phyloP scores from a whole-genome alignment of 305 asterid genomes.

The Andrographis paniculata region DNA sequence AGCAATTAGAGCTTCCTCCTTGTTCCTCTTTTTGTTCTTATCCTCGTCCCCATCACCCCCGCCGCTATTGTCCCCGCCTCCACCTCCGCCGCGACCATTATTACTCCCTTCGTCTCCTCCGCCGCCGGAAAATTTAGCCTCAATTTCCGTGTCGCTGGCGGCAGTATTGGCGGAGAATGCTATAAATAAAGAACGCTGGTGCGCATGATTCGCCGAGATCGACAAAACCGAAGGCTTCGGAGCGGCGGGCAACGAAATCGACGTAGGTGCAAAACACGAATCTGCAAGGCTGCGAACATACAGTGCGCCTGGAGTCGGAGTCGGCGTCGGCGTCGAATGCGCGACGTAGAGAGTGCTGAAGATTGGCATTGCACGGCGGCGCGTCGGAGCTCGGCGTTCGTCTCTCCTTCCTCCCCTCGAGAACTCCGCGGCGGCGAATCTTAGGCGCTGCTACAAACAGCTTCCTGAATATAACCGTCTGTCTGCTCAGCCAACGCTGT shows the following conservation, averaged over 20 bases:
- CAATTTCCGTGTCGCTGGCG: conserved; percentile 21
- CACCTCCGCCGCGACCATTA: conserved; percentile 26
- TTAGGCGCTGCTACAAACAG: background rate
- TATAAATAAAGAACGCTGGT: conserved; percentile 13
- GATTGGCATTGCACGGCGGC: conserved; percentile 40
- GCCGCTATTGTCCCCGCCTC: conserved; percentile 28
- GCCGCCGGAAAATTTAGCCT: conserved; percentile 25
- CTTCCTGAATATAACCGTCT: background rate
- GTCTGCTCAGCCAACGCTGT: background rate
- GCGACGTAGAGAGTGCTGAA: conserved; percentile 33
- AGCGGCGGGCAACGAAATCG: conserved; percentile 18
- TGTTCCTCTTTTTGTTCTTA: conserved; percentile 37
- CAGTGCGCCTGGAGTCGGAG: too few species aligned
- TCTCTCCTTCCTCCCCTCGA: background rate
- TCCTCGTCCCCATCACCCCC: conserved; percentile 28
- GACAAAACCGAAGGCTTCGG: conserved; percentile 15
- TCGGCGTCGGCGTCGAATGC: conserved; percentile 17
- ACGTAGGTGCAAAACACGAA: conserved; percentile 15
- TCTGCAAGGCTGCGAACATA: conserved; percentile 14
- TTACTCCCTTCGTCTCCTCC: conserved; percentile 25
- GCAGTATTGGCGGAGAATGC: conserved; percentile 24
- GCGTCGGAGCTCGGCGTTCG: too few species aligned
- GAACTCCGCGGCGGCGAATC: background rate
- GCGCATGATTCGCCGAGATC: conserved; percentile 15
- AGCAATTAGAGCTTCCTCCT: conserved; percentile 62